Conservation (phyloP, 306 rosid genomes). For the Vachellia pachyceras region DNA sequence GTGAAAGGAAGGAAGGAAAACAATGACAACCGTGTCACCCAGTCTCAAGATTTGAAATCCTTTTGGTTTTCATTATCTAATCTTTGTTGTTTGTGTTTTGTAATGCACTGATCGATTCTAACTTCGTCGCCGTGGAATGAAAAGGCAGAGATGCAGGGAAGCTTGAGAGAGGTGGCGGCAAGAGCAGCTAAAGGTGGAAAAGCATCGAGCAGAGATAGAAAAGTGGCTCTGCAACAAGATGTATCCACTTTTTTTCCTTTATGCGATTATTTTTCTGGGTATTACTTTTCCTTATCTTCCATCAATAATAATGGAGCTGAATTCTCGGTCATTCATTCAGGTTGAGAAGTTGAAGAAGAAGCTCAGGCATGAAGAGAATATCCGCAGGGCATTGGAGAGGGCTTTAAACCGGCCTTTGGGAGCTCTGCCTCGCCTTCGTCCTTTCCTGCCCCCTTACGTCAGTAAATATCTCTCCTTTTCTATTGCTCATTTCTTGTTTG, state of each 20-base stretch:
- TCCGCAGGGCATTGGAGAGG: constrained; percentile 82
- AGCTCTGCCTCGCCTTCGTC: constrained; percentile 95
- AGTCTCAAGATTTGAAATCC: constrained; percentile 21
- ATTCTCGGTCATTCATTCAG: constrained; percentile 55
- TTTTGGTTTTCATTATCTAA: constrained; percentile 18
- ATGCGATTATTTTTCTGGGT: background rate
- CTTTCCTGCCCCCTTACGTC: constrained; percentile 83
- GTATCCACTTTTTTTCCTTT: constrained; percentile 44
- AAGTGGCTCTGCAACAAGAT: constrained; percentile 81
- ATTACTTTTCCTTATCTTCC: constrained; percentile 1
- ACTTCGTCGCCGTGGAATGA: constrained; percentile 45
- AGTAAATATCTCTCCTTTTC: constrained; percentile 41
- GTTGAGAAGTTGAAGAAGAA: constrained; percentile 94
- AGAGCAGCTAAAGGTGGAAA: constrained; percentile 52
- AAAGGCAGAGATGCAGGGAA: constrained; percentile 68
- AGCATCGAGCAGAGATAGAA: constrained; percentile 57
- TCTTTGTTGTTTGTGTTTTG: background rate
- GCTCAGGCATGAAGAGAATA: constrained; percentile 85
- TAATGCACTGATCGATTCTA: constrained; percentile 44
- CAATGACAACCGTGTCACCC: background rate
- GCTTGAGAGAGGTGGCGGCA: constrained; percentile 35
- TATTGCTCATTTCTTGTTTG: background rate
- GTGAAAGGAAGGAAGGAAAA: background rate
- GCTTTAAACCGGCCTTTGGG: constrained; percentile 94
- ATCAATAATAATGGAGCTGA: constrained; percentile 21